phyloP scores from a whole-genome alignment of 192 early-diverging fungal genomes.

The Podila verticillata region DNA sequence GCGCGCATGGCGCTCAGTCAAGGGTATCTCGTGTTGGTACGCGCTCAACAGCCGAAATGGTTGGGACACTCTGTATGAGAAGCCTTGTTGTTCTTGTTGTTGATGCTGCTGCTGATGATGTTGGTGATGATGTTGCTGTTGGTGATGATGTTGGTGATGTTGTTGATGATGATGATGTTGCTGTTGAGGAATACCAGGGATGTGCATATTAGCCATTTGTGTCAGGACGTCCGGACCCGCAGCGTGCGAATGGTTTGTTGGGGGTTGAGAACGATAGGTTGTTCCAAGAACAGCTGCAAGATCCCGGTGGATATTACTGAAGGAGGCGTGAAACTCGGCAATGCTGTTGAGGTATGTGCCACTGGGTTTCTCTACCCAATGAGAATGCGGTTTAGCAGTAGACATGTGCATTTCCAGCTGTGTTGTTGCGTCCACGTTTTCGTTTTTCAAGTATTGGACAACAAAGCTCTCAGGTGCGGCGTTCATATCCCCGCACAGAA shows the following conservation, averaged over 20 bases:
- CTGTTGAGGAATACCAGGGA: too few relatives aligned
- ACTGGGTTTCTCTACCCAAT: not conserved
- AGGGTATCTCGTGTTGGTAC: not conserved
- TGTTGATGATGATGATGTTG: too few relatives aligned
- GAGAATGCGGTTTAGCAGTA: too few relatives aligned
- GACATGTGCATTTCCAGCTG: slow-evolving; percentile 16
- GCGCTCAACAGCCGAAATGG: slow-evolving; percentile 17
- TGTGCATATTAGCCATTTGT: too few relatives aligned
- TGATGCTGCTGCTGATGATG: not conserved
- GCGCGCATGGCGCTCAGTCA: not conserved
- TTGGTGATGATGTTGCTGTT: not conserved
- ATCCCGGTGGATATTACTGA: not conserved
- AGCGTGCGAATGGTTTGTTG: not conserved
- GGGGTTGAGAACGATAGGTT: not conserved
- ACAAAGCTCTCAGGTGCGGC: slow-evolving; percentile 21
- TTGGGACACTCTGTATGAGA: slow-evolving; percentile 6
- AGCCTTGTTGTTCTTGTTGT: not conserved
- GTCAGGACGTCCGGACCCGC: too few relatives aligned
- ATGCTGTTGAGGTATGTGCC: slow-evolving; percentile 12
- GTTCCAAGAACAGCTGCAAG: too few relatives aligned
- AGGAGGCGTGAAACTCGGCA: slow-evolving; percentile 10
- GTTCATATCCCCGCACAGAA: slow-evolving; percentile 44
- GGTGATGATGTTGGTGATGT: not conserved
- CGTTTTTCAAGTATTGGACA: slow-evolving; percentile 5
- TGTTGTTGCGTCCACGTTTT: not conserved